Evolutionary conservation across 2,329 filamentous ascomycete species (phyloP), one percentile per base, ranked within the genome.

Genomic region (Beauveria australis): DNA sequence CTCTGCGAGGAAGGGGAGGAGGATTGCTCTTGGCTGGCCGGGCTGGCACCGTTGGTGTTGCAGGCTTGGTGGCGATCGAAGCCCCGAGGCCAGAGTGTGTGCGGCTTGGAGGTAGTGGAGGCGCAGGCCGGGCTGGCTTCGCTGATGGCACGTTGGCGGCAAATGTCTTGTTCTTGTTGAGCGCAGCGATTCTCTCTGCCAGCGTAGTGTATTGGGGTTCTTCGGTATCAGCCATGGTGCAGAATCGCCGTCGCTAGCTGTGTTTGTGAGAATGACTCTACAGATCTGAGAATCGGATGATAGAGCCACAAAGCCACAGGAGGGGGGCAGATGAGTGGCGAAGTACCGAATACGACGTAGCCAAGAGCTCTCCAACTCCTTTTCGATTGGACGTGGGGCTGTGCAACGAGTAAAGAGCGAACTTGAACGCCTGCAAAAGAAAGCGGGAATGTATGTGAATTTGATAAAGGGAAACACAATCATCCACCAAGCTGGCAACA

Each of bases 111-210:
- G 70, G 74, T 14, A 78, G 76, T 51, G 79, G 79, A 16, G 76
- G 76, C 22, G 62, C 52, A 5, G 37, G 51, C 30, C 46, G 51
- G n/a, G 51, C 57, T 5, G 56, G 40, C 33, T 61, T 62, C 24
- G 73, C 72, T 30, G 72, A 71, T 3, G 77, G 74, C 26, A 77
- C 72, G 59, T 72, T 71, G 24, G 74, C 72, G 16, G 73, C 67
- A 61, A 87, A 83, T 74, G 81, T 82, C 72, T 83, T 82, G 70
- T 86, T 80, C 67, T 76, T 74, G 66, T 87, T 87, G 64, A 88
- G 77, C 33, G 85, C 85, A 10, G 84, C 84, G 64, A 87, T 87
- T 57, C 85, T 79, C 71, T 86, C 83, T 5, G 82, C 79, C 28
- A 88, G 77, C 8, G 80, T 81, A 62, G 76, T 84, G 70, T 84